phyloP scores from a whole-genome alignment of 1,284 basidiomycete species.

The Fistulinella staudtii region DNA sequence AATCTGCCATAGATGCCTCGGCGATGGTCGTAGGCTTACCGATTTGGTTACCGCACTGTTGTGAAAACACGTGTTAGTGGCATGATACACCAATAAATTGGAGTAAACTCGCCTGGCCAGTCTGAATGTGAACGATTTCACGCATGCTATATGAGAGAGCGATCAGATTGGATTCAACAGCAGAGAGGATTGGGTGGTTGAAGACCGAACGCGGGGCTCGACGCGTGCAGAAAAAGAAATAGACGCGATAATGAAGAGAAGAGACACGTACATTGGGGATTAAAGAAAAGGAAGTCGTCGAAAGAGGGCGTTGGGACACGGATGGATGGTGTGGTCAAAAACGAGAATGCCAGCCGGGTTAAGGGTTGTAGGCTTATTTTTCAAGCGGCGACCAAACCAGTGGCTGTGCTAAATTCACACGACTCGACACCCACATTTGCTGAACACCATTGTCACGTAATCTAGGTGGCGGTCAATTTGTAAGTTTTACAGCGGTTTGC shows the following conservation, averaged over 20 bases:
- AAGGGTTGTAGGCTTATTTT: constrained; percentile 39
- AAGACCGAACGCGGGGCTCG: constrained; percentile 37
- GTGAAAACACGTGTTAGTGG: constrained; percentile 19
- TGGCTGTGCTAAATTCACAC: constrained; percentile 27
- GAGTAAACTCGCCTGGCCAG: constrained; percentile 71
- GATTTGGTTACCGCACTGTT: constrained; percentile 95
- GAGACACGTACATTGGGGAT: constrained; percentile 30
- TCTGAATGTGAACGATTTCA: constrained; percentile 97
- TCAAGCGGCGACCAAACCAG: constrained; percentile 32
- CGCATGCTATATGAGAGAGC: constrained; percentile 66
- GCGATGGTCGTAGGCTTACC: constrained; percentile 48
- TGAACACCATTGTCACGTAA: no score
- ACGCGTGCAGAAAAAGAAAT: constrained; percentile 20
- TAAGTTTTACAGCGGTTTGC: no score
- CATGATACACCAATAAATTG: not conserved
- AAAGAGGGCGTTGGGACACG: constrained; percentile 33
- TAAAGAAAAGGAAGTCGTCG: constrained; percentile 27
- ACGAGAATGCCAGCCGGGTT: constrained; percentile 33
- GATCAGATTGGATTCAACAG: constrained; percentile 28
- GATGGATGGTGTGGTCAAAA: constrained; percentile 36
- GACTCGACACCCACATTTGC: constrained; percentile 1
- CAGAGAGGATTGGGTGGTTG: constrained; percentile 35
- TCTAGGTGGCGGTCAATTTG: no score
- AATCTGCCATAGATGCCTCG: not conserved
- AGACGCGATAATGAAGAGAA: constrained; percentile 13